These are phyloP conservation scores for Yamadazyma sp. DNA, from an alignment of 1,139 yeast species.

Conservation along the genomic window DNA sequence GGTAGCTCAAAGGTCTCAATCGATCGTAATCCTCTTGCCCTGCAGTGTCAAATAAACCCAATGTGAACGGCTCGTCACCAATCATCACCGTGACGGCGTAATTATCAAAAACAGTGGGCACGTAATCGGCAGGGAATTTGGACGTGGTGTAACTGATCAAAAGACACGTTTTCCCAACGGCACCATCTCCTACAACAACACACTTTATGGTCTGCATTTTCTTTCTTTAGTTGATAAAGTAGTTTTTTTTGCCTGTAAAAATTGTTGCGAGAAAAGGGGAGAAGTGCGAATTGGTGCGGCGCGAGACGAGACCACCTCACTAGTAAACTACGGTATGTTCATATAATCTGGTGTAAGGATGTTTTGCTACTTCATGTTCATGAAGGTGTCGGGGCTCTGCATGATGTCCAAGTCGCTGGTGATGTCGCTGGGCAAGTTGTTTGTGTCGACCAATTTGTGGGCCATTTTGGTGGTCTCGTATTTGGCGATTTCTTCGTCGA, in stretches of 20 bases:
- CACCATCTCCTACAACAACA: slow-evolving; percentile 98
- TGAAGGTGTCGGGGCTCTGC: slow-evolving; percentile 43
- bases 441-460: slow-evolving; percentile 50
- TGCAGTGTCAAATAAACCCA: slow-evolving; percentile 95
- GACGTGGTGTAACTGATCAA: slow-evolving; percentile 87
- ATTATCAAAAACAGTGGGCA: slow-evolving; percentile 91
- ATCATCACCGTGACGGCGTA: slow-evolving; percentile 98
- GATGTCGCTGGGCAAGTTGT: slow-evolving; percentile 57
- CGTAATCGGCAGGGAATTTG: slow-evolving; percentile 85
- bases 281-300: background rate
- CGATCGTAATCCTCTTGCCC: slow-evolving; percentile 99
- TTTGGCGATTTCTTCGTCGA: slow-evolving; percentile 44
- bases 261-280: slow-evolving; percentile 2
- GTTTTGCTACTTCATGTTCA: slow-evolving; percentile 36
- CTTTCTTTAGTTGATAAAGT: background rate
- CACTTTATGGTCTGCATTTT: slow-evolving; percentile 87
- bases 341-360: too few relatives aligned
- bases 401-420: slow-evolving; percentile 48
- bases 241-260: slow-evolving; percentile 1
- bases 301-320: background rate
- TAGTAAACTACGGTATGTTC: too few relatives aligned
- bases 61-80: slow-evolving; percentile 96
- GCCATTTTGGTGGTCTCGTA: slow-evolving; percentile 45
- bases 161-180: slow-evolving; percentile 91
- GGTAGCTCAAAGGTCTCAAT: slow-evolving; percentile 92